Evolutionary conservation across 2,329 filamentous ascomycete genomes (phyloP), one percentile per base, ranked within the genome.

Genomic region (Fusarium guadeloupense): DNA sequence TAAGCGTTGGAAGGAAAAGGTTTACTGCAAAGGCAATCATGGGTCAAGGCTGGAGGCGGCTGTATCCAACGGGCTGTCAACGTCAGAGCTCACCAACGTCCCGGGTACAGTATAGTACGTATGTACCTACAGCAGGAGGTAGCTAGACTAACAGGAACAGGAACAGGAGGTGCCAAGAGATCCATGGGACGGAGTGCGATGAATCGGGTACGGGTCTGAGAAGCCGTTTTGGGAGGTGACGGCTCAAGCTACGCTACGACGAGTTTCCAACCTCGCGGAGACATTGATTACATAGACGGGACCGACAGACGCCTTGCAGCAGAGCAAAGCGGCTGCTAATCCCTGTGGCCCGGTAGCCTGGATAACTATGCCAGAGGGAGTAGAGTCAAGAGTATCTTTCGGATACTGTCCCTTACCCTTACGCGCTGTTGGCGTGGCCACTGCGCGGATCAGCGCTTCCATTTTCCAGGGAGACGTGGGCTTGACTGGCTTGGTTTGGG

Each of bases 261-360:
- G 55, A 52, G 31, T 64, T 61, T 61, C 61, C 61, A 64, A 40
- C 62, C 56, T 59, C 61, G 44, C 45, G 62, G 57, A 59, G 60
- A 50, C 51, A 64, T 46, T 53, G 20, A 51, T n/a, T n/a, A n/a
- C n/a, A n/a, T n/a, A n/a, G n/a, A n/a, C n/a, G n/a, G n/a, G n/a
- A n/a, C n/a, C n/a, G n/a, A n/a, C n/a, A n/a, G n/a, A 35, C 51
- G 47, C 60, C 56, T 54, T 62, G 61, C 51, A 46, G 56, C 26
- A 59, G 54, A 59, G 47, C 56, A 54, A 59, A 64, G 60, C 54
- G 60, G 60, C 59, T 64, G 28, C 45, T 35, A 17, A 64, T 47
- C 60, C 60, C 54, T 64, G 60, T 47, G 60, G 54, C 60, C 60
- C 60, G 60, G 60, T 52, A 55, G 59, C 54, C 60, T 64, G 60